Evolutionary conservation across 164 flowering plant genomes (phyloP).

Genomic region (Magnolia officinalis): DNA sequence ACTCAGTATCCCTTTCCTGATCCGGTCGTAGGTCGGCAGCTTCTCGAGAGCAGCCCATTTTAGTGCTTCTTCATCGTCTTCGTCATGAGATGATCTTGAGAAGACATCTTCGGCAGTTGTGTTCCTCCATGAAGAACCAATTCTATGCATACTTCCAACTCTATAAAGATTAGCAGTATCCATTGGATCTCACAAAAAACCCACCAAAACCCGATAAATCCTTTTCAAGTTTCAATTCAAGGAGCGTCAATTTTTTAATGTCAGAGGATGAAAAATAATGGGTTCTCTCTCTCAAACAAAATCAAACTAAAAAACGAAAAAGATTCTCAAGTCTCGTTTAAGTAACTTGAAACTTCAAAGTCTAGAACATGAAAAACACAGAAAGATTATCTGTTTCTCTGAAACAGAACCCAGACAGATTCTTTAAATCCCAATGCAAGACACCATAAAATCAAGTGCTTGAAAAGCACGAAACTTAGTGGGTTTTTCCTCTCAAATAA

Average conservation of each 20-base stretch:
- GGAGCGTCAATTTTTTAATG: neutral
- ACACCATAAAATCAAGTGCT: neutral
- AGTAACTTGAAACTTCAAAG: neutral
- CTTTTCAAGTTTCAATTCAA: neutral
- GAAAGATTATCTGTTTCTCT: neutral
- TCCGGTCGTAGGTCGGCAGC: conserved; percentile 14
- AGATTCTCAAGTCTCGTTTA: neutral
- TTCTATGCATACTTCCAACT: conserved; percentile 4
- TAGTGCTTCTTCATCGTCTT: conserved; percentile 20
- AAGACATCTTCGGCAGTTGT: conserved; percentile 11
- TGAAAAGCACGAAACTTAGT: neutral
- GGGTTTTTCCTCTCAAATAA: neutral
- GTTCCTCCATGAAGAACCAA: conserved; percentile 9
- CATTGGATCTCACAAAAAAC: conserved; percentile 2
- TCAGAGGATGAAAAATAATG: neutral
- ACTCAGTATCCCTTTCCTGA: conserved; percentile 5
- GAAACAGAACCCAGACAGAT: neutral
- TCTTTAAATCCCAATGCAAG: neutral
- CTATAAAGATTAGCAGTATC: conserved; percentile 3
- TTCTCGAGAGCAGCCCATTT: conserved; percentile 22
- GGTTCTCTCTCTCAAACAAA: neutral
- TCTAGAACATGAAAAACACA: neutral
- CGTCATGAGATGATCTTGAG: conserved; percentile 8
- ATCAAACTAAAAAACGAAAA: neutral
- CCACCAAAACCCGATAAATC: neutral